Conservation (phyloP, 305 asterid genomes). For the Fraxinus greggii region DNA sequence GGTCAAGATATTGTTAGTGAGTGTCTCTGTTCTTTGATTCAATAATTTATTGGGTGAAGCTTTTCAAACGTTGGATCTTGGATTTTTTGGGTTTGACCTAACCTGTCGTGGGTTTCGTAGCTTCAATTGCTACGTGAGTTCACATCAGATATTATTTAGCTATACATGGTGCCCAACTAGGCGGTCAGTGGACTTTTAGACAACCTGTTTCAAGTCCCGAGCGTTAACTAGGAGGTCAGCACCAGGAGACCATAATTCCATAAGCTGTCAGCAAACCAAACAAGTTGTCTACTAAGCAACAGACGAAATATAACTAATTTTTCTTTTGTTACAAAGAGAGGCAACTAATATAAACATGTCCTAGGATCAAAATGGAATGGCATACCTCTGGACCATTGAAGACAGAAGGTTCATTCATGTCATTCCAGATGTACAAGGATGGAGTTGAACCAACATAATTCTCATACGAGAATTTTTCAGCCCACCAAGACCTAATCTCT, state of each 20-base stretch:
- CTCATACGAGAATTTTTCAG: slow-evolving; percentile 61
- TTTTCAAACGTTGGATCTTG: too few species aligned
- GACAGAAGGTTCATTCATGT: slow-evolving; percentile 98
- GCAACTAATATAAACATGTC: background rate
- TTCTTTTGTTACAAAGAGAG: background rate
- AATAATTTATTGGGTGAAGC: too few species aligned
- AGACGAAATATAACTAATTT: background rate
- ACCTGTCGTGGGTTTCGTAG: too few species aligned
- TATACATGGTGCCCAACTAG: background rate
- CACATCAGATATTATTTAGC: background rate
- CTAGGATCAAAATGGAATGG: background rate
- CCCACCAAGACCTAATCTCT: slow-evolving; percentile 96
- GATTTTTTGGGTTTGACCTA: too few species aligned
- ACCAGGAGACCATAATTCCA: background rate
- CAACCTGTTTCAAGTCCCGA: background rate
- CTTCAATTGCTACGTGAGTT: too few species aligned
- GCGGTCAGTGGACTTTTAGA: background rate
- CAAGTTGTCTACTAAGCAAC: background rate
- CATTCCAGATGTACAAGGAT: slow-evolving; percentile 86
- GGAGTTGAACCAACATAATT: slow-evolving; percentile 85
- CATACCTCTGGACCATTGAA: slow-evolving; percentile 97
- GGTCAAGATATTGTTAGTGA: too few species aligned
- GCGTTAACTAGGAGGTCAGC: background rate
- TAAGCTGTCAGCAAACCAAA: background rate
- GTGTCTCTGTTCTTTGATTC: too few species aligned